Evolutionary conservation across 805 yeast genomes (phyloP), one percentile per base, ranked within the genome.

Genomic region (Kodamaea hsintzibuensis): DNA sequence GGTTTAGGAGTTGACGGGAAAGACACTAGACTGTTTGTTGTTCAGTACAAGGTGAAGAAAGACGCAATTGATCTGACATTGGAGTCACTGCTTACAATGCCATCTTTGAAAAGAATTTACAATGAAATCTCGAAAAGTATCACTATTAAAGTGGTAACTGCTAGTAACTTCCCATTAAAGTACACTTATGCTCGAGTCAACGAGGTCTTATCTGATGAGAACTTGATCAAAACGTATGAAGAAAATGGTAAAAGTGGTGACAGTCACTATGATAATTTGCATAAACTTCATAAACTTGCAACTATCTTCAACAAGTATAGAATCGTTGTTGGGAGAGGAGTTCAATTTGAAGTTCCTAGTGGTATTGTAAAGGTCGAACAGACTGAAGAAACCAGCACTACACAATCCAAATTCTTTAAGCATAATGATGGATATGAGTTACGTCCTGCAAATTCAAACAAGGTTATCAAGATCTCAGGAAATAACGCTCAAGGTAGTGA

Each of bases 181-280:
- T 75, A 80, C 44, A 86, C 93, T 5, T 92, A 92, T 66, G 69
- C 74, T 0, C 73, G 80, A 13, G 95, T 89, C 0, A 85, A 88
- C 62, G 57, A 65, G 12, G 71, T 85, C 0, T 67, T 88, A 49
- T 58, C 62, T 7, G 69, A 69, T 38, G 63, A 65, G 7, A 52
- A 49, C 0, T 60, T 45, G 47, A 39, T 14, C 18, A 49, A 2
- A 49, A 48, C 2, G 2, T 48, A 7, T 37, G 22, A n/a, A 25
- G 27, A 13, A 2, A 13, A 13, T 18, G 43, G 46, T 9, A 12
- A 14, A 1, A 49, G 62, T 12, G 39, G 50, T 1, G 63, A 65
- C 39, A 45, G 54, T 1, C 68, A 73, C 52, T 64, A 57, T 27
- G 51, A 52, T n/a, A 66, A 70, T 51, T 61, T 73, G 42, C 65